Conservation (phyloP, 2,329 filamentous ascomycete species). For the Penicillium psychrosexuale region DNA sequence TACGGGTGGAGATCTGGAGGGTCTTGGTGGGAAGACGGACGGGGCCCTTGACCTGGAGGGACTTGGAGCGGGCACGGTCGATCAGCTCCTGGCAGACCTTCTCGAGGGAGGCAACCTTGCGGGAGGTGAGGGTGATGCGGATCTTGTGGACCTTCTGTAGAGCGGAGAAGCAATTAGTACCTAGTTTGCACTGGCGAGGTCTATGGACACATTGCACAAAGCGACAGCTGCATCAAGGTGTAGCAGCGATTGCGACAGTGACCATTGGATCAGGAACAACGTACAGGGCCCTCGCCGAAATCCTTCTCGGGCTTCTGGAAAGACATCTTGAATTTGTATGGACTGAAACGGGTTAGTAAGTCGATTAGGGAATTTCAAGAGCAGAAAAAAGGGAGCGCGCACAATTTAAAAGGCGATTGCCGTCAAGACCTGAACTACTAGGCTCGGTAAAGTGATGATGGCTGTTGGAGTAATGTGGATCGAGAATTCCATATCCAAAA, state of each 20-base stretch:
- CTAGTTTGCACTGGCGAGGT: not conserved
- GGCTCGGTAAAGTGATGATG: slow-evolving; percentile 80
- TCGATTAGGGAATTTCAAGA: slow-evolving; percentile 13
- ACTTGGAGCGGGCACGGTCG: slow-evolving; percentile 97
- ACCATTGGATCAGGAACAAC: slow-evolving; percentile 35
- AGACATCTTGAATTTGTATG: slow-evolving; percentile 66
- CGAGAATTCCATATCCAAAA: slow-evolving; percentile 19
- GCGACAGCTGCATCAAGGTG: slow-evolving; percentile 11
- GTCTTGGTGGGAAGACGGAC: slow-evolving; percentile 97
- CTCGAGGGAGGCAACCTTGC: slow-evolving; percentile 94
- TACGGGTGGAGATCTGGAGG: slow-evolving; percentile 94
- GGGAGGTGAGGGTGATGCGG: slow-evolving; percentile 93
- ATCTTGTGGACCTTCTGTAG: slow-evolving; percentile 89
- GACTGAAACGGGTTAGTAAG: slow-evolving; percentile 24
- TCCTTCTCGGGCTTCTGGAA: slow-evolving; percentile 96
- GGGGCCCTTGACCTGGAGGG: slow-evolving; percentile 96
- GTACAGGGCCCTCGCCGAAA: slow-evolving; percentile 79
- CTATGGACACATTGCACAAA: slow-evolving; percentile 1
- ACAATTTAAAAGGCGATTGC: slow-evolving; percentile 34
- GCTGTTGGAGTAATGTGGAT: slow-evolving; percentile 28
- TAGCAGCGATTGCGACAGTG: slow-evolving; percentile 4
- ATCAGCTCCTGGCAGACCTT: slow-evolving; percentile 98
- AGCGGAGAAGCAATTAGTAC: slow-evolving; percentile 13
- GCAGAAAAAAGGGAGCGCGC: slow-evolving; percentile 1
- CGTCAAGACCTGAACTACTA: slow-evolving; percentile 78